phyloP scores from a whole-genome alignment of 169 alveolate genomes.

The Eimeria sp. region DNA sequence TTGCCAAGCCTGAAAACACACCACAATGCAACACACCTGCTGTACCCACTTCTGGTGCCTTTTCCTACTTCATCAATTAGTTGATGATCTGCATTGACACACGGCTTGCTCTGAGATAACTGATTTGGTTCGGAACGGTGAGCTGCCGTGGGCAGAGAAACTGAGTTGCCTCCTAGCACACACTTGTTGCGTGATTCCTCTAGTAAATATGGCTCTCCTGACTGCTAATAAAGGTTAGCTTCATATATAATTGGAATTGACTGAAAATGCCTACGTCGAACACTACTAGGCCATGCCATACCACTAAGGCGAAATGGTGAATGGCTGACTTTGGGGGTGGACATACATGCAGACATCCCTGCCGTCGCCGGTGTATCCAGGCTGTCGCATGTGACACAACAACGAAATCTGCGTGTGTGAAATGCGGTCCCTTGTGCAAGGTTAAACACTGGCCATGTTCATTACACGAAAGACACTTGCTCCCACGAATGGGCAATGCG shows the following conservation, averaged over 20 bases:
- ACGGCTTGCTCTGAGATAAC: background rate
- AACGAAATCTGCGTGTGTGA: background rate
- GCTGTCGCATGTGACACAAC: slow-evolving; percentile 51
- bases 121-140: background rate
- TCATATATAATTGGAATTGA: background rate
- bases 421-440: background rate
- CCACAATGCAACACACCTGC: background rate
- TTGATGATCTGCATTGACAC: background rate
- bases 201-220: background rate
- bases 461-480: background rate
- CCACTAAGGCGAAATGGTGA: background rate
- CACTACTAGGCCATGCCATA: background rate
- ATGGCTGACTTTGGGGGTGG: background rate
- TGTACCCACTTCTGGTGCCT: background rate
- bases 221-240: background rate
- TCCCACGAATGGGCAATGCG: background rate
- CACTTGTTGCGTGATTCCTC: background rate
- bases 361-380: slow-evolving; percentile 73
- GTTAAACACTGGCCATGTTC: background rate
- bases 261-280: background rate
- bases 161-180: background rate
- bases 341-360: slow-evolving; percentile 72
- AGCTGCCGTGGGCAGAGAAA: background rate
- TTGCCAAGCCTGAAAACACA: slow-evolving; percentile 36
- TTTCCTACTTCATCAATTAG: background rate